Conservation (phyloP, 352 stramenopile species). For the Pythium sp. region DNA sequence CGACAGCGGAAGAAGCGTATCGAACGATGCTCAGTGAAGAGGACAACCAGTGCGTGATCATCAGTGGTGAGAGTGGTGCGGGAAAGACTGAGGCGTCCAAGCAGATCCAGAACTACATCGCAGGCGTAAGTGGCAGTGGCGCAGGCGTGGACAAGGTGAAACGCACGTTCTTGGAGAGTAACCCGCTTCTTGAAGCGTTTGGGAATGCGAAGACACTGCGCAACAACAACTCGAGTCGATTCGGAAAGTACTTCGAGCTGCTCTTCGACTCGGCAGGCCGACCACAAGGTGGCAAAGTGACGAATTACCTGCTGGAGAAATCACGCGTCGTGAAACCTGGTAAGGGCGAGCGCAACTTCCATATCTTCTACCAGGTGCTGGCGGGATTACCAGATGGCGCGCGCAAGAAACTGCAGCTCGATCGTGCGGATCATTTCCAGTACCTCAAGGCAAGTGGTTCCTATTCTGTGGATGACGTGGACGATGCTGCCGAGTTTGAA, state of each 20-base stretch:
- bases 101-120: conserved; percentile 91
- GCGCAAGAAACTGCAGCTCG: conserved; percentile 69
- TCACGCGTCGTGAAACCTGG: conserved; percentile 84
- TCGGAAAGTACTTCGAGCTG: conserved; percentile 95
- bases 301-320: conserved; percentile 93
- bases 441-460: conserved; percentile 90
- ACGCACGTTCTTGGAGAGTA: conserved; percentile 91
- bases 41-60: conserved; percentile 90
- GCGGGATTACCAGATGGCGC: conserved; percentile 58
- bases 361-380: conserved; percentile 94
- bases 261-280: conserved; percentile 88
- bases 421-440: conserved; percentile 69
- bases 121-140: conserved; percentile 71
- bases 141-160: conserved; percentile 87
- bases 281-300: conserved; percentile 85
- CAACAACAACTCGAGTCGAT: conserved; percentile 95
- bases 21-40: conserved; percentile 86
- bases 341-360: conserved; percentile 91
- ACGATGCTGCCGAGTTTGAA: conserved; percentile 89
- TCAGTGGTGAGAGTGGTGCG: conserved; percentile 81
- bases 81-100: conserved; percentile 89
- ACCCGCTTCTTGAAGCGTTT: conserved; percentile 95
- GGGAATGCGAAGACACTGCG: conserved; percentile 94
- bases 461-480: conserved; percentile 88
- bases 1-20: conserved; percentile 84